These are phyloP conservation scores for Citrus australasica DNA, from an alignment of 345 rosid species.

Conservation along the genomic window DNA sequence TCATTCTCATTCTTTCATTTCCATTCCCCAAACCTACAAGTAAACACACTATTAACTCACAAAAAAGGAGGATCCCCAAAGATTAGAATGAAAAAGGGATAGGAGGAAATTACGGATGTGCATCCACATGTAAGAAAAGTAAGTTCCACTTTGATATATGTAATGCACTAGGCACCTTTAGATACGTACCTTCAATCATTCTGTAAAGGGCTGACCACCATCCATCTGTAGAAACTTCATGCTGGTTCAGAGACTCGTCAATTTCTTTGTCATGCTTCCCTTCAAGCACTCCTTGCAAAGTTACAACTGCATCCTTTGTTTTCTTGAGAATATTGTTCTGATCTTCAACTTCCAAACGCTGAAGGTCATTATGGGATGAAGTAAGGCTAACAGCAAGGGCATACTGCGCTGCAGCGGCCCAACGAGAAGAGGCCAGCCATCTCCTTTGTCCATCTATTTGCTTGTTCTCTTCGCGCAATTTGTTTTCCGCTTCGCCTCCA, in stretches of 20 bases:
- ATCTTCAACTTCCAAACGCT: slow-evolving; percentile 44
- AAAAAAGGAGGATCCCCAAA: background rate
- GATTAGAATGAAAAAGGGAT: background rate
- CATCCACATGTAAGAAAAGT: background rate
- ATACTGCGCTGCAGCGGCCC: slow-evolving; percentile 79
- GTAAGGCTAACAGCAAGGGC: slow-evolving; percentile 74
- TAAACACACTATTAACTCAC: background rate
- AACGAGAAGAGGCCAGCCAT: slow-evolving; percentile 76
- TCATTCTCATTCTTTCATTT: too few species aligned
- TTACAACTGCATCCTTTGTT: slow-evolving; percentile 74
- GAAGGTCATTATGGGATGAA: slow-evolving; percentile 68
- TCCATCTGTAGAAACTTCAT: slow-evolving; percentile 55
- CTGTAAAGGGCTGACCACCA: slow-evolving; percentile 93
- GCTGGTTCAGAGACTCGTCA: slow-evolving; percentile 42
- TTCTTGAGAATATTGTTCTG: slow-evolving; percentile 57
- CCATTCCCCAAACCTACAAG: too few species aligned
- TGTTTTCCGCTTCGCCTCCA: slow-evolving; percentile 44
- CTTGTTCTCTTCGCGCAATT: slow-evolving; percentile 35
- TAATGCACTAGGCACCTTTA: background rate
- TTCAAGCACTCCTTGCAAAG: slow-evolving; percentile 70
- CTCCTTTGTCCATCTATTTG: slow-evolving; percentile 65
- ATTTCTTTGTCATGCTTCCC: slow-evolving; percentile 74
- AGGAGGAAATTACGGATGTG: background rate
- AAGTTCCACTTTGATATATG: background rate
- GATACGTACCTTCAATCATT: slow-evolving; percentile 72